Percentiles rank a stretch among this genome's conserved stretches.
These are phyloP conservation scores for Tardiomyces digboiensis DNA, from an alignment of 1,139 yeast genomes.

Conservation along the genomic window DNA sequence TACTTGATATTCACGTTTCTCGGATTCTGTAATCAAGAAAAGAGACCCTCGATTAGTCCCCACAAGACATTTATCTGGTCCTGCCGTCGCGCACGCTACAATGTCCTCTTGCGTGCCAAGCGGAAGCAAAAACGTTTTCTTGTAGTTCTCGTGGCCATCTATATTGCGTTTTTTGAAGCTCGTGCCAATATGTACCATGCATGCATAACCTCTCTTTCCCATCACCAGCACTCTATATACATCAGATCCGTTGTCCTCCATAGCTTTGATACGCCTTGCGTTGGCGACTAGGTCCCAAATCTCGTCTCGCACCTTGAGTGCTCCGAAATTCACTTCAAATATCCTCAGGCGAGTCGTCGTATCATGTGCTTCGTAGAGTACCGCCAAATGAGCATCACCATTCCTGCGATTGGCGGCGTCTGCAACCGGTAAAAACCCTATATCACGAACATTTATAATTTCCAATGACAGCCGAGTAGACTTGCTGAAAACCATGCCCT, in stretches of 20 bases:
- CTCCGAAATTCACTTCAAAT: neutral
- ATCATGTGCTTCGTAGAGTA: neutral
- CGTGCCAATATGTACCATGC: neutral
- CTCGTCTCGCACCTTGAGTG: neutral
- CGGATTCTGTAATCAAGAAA: neutral
- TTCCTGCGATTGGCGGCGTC: neutral
- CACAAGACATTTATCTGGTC: neutral
- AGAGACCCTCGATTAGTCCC: neutral
- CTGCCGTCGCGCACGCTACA: neutral
- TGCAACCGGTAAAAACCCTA: neutral
- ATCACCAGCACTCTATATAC: neutral
- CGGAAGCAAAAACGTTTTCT: neutral
- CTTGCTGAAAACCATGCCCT: neutral
- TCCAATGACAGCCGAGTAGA: neutral
- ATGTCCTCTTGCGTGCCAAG: neutral
- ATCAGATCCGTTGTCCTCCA: neutral
- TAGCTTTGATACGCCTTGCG: neutral
- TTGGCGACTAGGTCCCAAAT: neutral
- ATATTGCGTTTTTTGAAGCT: neutral
- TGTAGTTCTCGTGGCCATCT: neutral
- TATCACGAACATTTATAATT: neutral
- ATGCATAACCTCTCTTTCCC: neutral
- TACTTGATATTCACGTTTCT: neutral
- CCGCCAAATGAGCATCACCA: neutral
- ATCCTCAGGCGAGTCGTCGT: neutral